These are phyloP conservation scores for Capronia epimyces DNA, from an alignment of 2,329 filamentous ascomycete genomes.

Conservation along the genomic window DNA sequence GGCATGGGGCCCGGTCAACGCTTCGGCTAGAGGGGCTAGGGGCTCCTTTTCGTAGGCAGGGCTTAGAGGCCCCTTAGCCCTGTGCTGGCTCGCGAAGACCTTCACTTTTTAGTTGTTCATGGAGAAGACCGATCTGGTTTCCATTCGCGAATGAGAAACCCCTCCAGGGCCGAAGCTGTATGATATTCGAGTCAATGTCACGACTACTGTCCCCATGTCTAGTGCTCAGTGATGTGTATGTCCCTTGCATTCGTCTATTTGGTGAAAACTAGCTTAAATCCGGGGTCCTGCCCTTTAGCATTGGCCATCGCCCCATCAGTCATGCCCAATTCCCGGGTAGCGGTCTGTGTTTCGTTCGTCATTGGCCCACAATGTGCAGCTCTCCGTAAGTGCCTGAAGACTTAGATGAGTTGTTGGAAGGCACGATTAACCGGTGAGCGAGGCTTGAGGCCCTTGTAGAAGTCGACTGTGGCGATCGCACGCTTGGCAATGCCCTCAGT, in stretches of 20 bases:
- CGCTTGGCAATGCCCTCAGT: slow-evolving; percentile 95
- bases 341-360: neutral
- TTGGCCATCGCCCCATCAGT: neutral
- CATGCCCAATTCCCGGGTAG: neutral
- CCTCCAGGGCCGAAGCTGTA: neutral
- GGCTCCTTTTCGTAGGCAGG: too few species aligned
- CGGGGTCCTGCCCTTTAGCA: neutral
- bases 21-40: neutral
- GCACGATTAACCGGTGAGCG: slow-evolving; percentile 95
- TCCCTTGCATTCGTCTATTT: neutral
- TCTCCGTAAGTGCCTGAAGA: neutral
- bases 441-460: slow-evolving; percentile 94
- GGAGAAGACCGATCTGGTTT: neutral
- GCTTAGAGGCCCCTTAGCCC: too few species aligned
- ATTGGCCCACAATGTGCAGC: neutral
- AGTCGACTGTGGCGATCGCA: slow-evolving; percentile 83
- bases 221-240: neutral
- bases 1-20: neutral
- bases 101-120: neutral
- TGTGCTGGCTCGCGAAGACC: neutral
- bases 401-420: slow-evolving; percentile 91
- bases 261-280: neutral
- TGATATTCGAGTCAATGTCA: neutral
- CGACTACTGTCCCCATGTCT: neutral
- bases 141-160: neutral